phyloP scores from a whole-genome alignment of 2,329 filamentous ascomycete species.

The Coniochaeta pulveracea region DNA sequence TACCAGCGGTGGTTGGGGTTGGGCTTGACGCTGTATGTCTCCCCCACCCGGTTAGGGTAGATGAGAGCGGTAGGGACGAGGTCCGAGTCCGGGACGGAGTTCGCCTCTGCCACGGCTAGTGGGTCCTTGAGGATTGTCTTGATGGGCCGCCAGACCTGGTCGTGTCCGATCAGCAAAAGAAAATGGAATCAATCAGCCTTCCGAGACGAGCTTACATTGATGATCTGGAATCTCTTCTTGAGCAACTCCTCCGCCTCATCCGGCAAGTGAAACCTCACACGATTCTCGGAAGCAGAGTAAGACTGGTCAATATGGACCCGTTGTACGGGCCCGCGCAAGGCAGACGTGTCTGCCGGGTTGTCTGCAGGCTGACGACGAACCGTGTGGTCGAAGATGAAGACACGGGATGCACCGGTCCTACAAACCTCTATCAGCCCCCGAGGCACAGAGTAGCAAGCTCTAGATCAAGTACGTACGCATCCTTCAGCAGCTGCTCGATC shows the following conservation, averaged over 20 bases:
- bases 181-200: too few species aligned
- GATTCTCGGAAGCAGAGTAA: slow-evolving; percentile 27
- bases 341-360: slow-evolving; percentile 31
- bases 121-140: slow-evolving; percentile 40
- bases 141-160: slow-evolving; percentile 34
- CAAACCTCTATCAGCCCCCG: background rate
- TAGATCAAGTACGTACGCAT: slow-evolving; percentile 21
- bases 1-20: slow-evolving; percentile 26
- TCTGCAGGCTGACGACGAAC: slow-evolving; percentile 26
- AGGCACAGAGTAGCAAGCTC: background rate
- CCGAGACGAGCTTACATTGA: slow-evolving; percentile 36
- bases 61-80: slow-evolving; percentile 36
- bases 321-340: slow-evolving; percentile 31
- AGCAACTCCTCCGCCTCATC: slow-evolving; percentile 30
- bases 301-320: slow-evolving; percentile 49
- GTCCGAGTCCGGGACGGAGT: slow-evolving; percentile 35
- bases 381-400: slow-evolving; percentile 54
- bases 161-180: too few species aligned
- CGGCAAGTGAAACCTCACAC: slow-evolving; percentile 32
- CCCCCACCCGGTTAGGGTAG: slow-evolving; percentile 37
- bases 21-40: slow-evolving; percentile 27
- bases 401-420: slow-evolving; percentile 41
- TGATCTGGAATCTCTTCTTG: slow-evolving; percentile 37
- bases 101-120: slow-evolving; percentile 38
- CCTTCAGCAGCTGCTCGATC: slow-evolving; percentile 51